Evolutionary conservation across 2,329 filamentous ascomycete genomes (phyloP).

Genomic region (Ophiocordyceps camponoti-floridani): DNA sequence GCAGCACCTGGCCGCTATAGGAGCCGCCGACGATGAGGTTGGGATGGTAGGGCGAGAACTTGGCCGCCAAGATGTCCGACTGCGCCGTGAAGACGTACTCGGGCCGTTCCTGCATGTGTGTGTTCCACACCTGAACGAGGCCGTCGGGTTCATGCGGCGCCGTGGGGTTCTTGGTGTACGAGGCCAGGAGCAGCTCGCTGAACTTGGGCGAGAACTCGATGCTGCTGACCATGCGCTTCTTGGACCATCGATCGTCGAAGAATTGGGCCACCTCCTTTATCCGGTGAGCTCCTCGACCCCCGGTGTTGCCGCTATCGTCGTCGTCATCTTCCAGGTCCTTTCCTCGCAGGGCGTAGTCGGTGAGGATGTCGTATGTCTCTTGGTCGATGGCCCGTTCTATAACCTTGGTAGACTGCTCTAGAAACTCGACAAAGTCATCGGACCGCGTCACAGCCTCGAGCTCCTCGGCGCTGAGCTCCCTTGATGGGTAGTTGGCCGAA

Average conservation of each 20-base stretch:
- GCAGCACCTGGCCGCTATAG: slow-evolving; percentile 87
- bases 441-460: slow-evolving; percentile 79
- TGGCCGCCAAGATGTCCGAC: slow-evolving; percentile 85
- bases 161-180: slow-evolving; percentile 93
- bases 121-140: slow-evolving; percentile 90
- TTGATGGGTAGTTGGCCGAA: slow-evolving; percentile 50
- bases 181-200: slow-evolving; percentile 77
- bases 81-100: slow-evolving; percentile 96
- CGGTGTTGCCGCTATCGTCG: slow-evolving; percentile 52
- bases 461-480: slow-evolving; percentile 69
- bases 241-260: slow-evolving; percentile 88
- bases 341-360: slow-evolving; percentile 77
- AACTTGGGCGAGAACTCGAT: slow-evolving; percentile 94
- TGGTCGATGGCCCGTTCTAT: slow-evolving; percentile 90
- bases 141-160: slow-evolving; percentile 89
- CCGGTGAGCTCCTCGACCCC: slow-evolving; percentile 52
- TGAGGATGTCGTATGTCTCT: slow-evolving; percentile 79
- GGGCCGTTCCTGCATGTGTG: slow-evolving; percentile 81
- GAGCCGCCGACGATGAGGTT: slow-evolving; percentile 92
- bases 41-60: slow-evolving; percentile 97
- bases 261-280: slow-evolving; percentile 85
- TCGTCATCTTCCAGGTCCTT: slow-evolving; percentile 66
- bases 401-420: slow-evolving; percentile 90
- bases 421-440: slow-evolving; percentile 84
- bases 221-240: slow-evolving; percentile 92